A percentile compares a stretch with the other conserved stretches of the same genome.
Evolutionary conservation across 2,329 filamentous ascomycete genomes (phyloP).

Genomic region (Colletotrichum spaethianum): DNA sequence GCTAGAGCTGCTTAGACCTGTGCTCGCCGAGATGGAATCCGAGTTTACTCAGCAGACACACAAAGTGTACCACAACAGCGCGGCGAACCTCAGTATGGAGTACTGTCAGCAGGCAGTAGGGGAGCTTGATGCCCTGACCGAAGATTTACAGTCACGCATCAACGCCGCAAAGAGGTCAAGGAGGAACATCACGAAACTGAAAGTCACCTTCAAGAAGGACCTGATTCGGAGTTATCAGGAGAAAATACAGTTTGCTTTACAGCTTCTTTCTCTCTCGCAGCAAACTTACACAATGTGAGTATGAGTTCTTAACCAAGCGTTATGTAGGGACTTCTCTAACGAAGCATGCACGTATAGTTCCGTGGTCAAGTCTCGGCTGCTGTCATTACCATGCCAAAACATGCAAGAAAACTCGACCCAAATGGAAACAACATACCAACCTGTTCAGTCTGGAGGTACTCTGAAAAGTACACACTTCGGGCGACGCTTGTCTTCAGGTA

Average conservation of each 20-base stretch:
- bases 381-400: too few relatives aligned
- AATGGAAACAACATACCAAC: too few relatives aligned
- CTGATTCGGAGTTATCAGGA: background rate
- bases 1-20: constrained; percentile 1
- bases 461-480: background rate
- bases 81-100: background rate
- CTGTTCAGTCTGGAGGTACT: too few relatives aligned
- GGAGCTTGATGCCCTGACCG: background rate
- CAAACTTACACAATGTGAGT: constrained; percentile 7
- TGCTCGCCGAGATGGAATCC: constrained; percentile 6
- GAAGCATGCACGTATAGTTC: background rate
- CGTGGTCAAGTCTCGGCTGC: background rate
- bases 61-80: background rate
- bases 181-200: constrained; percentile 25
- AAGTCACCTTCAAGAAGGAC: constrained; percentile 28
- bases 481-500: rapidly evolving
- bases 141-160: constrained; percentile 11
- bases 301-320: rapidly evolving
- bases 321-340: background rate
- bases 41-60: background rate
- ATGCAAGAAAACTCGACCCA: background rate
- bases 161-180: background rate
- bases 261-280: constrained; percentile 1
- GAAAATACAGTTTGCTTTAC: constrained; percentile 14
- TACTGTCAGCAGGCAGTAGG: constrained; percentile 13